Evolutionary conservation across 2,329 filamentous ascomycete genomes (phyloP).

Genomic region (Colletotrichum siamense): DNA sequence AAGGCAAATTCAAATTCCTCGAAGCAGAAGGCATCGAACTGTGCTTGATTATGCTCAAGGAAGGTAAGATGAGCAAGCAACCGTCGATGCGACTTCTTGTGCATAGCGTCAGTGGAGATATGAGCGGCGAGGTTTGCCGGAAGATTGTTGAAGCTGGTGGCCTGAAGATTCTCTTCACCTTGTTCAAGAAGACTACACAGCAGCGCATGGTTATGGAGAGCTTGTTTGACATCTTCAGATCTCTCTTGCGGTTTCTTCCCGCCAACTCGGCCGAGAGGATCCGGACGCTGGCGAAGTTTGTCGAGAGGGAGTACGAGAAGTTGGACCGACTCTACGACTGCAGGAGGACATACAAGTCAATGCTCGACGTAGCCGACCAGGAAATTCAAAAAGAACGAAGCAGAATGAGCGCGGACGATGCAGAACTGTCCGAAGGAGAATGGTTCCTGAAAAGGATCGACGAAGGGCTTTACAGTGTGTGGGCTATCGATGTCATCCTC

Average conservation of each 20-base stretch:
- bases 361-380: slow-evolving; percentile 67
- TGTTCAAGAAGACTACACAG: slow-evolving; percentile 77
- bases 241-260: slow-evolving; percentile 80
- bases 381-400: slow-evolving; percentile 54
- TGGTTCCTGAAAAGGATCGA: slow-evolving; percentile 80
- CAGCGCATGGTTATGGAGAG: slow-evolving; percentile 54
- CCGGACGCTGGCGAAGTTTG: slow-evolving; percentile 88
- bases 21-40: slow-evolving; percentile 93
- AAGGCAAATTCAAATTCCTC: slow-evolving; percentile 81
- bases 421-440: slow-evolving; percentile 69
- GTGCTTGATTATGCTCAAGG: slow-evolving; percentile 87
- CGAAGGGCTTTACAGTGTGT: slow-evolving; percentile 82
- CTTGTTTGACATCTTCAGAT: slow-evolving; percentile 82
- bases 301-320: slow-evolving; percentile 94
- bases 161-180: slow-evolving; percentile 82
- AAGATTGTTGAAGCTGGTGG: slow-evolving; percentile 83
- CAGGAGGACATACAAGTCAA: slow-evolving; percentile 71
- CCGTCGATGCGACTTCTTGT: slow-evolving; percentile 83
- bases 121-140: slow-evolving; percentile 70
- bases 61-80: slow-evolving; percentile 82
- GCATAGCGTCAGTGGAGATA: slow-evolving; percentile 67
- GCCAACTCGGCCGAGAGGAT: slow-evolving; percentile 81
- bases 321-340: slow-evolving; percentile 74
- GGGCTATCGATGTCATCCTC: slow-evolving; percentile 83
- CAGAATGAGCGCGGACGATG: slow-evolving; percentile 51